Evolutionary conservation across 208 protist species (phyloP).

Genomic region (Sergeia podlipaevii): DNA sequence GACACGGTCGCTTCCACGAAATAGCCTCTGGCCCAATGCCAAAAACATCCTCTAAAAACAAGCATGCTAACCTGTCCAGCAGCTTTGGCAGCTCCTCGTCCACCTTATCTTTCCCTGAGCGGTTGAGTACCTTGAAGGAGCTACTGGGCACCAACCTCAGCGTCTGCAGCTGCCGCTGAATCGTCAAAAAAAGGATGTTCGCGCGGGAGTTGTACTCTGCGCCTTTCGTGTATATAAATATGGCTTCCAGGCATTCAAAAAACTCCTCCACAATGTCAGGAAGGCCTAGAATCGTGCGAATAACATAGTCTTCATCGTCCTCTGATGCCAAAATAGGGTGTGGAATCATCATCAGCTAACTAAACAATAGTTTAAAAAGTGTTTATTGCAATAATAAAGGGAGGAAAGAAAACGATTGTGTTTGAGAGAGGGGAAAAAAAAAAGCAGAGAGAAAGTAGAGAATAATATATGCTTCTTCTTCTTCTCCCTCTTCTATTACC

Average conservation of each 20-base stretch:
- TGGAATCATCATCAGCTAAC: conserved; percentile 44
- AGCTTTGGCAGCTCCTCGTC: conserved; percentile 66
- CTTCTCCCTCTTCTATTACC: too few relatives aligned
- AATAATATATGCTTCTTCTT: too few relatives aligned
- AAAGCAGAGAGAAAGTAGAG: not conserved
- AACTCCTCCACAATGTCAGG: conserved; percentile 57
- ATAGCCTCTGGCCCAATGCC: conserved; percentile 61
- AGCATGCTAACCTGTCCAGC: conserved; percentile 47
- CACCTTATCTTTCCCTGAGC: not conserved
- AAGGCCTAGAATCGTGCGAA: conserved; percentile 51
- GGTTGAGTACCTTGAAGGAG: conserved; percentile 33
- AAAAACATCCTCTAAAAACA: conserved; percentile 77
- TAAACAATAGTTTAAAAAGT: too few relatives aligned
- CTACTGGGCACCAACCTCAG: conserved; percentile 32
- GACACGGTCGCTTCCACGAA: conserved; percentile 63
- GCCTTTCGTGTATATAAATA: conserved; percentile 51
- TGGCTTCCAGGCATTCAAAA: conserved; percentile 59
- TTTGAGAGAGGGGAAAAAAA: conserved; percentile 3
- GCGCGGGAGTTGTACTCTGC: conserved; percentile 36
- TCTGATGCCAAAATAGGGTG: conserved; percentile 87
- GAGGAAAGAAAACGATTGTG: not conserved
- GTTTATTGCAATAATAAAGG: conserved; percentile 5
- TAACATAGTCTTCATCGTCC: conserved; percentile 82
- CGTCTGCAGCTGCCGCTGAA: conserved; percentile 54
- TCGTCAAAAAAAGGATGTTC: conserved; percentile 49